Base-by-base conservation (phyloP, 2,329 filamentous ascomycete genomes). In the Microdochium trichocladiopsis region DNA sequence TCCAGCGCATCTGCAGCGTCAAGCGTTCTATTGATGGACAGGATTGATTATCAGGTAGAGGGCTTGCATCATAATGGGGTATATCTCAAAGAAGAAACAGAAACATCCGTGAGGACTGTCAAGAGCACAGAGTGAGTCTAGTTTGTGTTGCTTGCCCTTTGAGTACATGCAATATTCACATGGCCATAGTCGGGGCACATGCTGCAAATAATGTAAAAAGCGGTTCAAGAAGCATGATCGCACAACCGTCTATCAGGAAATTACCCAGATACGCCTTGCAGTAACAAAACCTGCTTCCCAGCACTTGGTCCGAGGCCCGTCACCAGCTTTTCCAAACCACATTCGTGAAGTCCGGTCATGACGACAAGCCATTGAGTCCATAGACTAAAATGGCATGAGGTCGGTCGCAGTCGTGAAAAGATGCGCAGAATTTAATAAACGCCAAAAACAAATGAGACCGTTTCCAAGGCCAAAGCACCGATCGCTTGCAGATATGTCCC, bases 291-390 rank as follows among this genome's bases (percentile, higher is more conserved):
- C 41, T 45, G 41, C 41, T 45, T 48, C 14, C 47, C 47, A 48
- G 47, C 47, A 48, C 47, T 48, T 48, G 47, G 47, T 48, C 47
- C 47, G 23, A 48, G 47, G 47, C 47, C 23, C 23, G 47, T 48
- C 25, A 48, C 47, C 47, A 21, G 41, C 41, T 45, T 45, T 22
- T 18, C 41, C 41, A 45, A 45, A 16, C n/a, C n/a, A 18, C 6
- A 8, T 16, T 45, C 41, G 41, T 45, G 22, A 41, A 45, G 16
- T 45, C 41, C 22, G 41, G 41, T 18, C 41, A 16, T n/a, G n/a
- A n/a, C n/a, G 28, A 9, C 28, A 11, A 37, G 6, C 33, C 14
- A n/a, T n/a, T 37, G 33, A 37, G 33, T 4, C 28, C 28, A 14
- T 9, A 9, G 28, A 33, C 8, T 8, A 16, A 11, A 37, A n/a